These are phyloP conservation scores for Leccinum subrobustum DNA, from an alignment of 1,284 basidiomycete species.

Conservation along the genomic window DNA sequence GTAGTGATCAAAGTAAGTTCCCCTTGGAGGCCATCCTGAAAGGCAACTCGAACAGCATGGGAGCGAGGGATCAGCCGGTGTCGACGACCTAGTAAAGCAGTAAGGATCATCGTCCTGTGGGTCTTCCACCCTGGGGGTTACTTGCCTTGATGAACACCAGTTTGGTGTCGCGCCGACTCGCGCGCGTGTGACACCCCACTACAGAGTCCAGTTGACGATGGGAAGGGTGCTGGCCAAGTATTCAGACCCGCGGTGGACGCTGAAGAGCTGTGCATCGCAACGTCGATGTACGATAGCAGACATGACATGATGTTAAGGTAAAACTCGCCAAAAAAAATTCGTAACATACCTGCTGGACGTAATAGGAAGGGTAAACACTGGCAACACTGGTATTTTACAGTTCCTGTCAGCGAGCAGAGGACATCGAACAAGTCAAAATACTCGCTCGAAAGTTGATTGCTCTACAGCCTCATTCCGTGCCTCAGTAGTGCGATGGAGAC, in stretches of 20 bases:
- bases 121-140: background rate
- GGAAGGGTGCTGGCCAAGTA: conserved; percentile 66
- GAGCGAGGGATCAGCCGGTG: conserved; percentile 38
- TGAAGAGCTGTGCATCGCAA: conserved; percentile 50
- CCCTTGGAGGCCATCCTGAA: conserved; percentile 44
- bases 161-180: conserved; percentile 28
- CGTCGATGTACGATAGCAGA: background rate
- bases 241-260: conserved; percentile 55
- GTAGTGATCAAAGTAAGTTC: conserved; percentile 33
- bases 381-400: conserved; percentile 40
- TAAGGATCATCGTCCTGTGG: background rate
- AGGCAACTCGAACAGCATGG: conserved; percentile 52
- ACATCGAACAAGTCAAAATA: background rate
- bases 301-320: background rate
- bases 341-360: conserved; percentile 54
- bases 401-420: conserved; percentile 10
- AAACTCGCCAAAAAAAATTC: background rate
- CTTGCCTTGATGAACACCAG: conserved; percentile 56
- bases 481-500: background rate
- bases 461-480: conserved; percentile 21
- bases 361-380: conserved; percentile 56
- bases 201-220: conserved; percentile 41
- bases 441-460: conserved; percentile 67
- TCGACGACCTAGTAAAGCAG: conserved; percentile 49
- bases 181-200: conserved; percentile 12